phyloP scores from a whole-genome alignment of 202 grass and related monocot genomes.

The Setaria viridis region DNA sequence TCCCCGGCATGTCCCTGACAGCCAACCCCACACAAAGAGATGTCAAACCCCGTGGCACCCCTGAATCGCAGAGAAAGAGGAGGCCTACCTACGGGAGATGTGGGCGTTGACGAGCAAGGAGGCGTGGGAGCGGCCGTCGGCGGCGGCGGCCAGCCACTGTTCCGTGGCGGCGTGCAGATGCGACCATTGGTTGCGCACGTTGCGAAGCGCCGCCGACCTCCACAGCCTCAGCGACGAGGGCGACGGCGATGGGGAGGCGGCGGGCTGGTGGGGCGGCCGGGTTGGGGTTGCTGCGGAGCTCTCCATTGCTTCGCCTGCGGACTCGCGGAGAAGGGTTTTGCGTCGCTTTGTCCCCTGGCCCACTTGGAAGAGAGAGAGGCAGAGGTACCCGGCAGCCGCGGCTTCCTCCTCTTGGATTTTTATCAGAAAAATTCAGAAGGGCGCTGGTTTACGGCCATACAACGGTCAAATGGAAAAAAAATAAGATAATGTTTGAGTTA shows the following conservation, averaged over 20 bases:
- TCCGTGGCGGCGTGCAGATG: slow-evolving; percentile 54
- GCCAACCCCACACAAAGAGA: slow-evolving; percentile 19
- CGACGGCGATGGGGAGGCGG: slow-evolving; percentile 40
- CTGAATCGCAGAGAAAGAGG: background rate
- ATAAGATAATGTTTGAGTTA: background rate
- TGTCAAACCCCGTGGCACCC: background rate
- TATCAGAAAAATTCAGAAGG: no score
- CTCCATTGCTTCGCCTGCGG: slow-evolving; percentile 42
- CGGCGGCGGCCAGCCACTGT: slow-evolving; percentile 53
- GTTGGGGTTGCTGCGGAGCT: slow-evolving; percentile 44
- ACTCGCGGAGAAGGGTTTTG: background rate
- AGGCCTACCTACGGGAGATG: slow-evolving; percentile 52
- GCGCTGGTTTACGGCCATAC: background rate
- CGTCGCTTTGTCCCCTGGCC: background rate
- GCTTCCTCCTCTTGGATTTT: no score
- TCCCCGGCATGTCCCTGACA: slow-evolving; percentile 62
- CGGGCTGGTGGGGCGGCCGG: slow-evolving; percentile 18
- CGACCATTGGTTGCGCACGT: slow-evolving; percentile 85
- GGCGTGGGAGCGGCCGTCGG: slow-evolving; percentile 55
- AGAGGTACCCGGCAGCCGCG: no score
- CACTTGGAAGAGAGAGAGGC: background rate
- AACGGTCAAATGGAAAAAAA: background rate
- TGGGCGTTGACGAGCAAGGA: slow-evolving; percentile 64
- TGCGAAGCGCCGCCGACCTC: slow-evolving; percentile 70
- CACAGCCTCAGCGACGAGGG: slow-evolving; percentile 66